Base-by-base conservation (phyloP, 805 yeast genomes). In the Teunomyces stri region DNA sequence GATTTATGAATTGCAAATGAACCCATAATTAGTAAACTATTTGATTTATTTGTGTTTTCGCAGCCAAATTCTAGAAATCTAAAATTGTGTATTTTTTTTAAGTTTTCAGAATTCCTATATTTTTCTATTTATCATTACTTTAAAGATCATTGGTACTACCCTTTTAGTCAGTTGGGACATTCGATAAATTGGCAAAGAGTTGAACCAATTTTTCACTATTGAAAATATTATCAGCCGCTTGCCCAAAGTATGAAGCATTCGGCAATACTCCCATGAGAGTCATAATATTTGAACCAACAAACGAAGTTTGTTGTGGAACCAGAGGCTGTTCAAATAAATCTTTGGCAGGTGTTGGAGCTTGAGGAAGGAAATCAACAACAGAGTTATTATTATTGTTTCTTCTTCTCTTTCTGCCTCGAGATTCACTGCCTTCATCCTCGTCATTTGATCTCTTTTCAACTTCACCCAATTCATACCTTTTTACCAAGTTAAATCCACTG, bases 121-220 rank as follows among this genome's bases (percentile, higher is more conserved):
- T 38, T 39, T 39, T 25, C 34, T 31, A 31, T 39, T 25, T 29
- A 39, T 37, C 40, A 22, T 37, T 36, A 36, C 29, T 21, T 12
- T 39, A 27, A 25, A 39, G 21, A 20, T 13, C 27, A 13, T 38
- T 12, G 13, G 21, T 22, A 37, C 13, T 13, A 11, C 20, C 20
- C 12, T 7, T 3, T 44, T 43, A 48, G 13, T 42, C 45, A 39
- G 37, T 39, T 13, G 55, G 52, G 20, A 64, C 57, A 45, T 63
- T 62, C 5, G 68, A 61, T 37, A 69, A 51, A 47, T 66, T 61
- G 29, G 64, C 62, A 43, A 64, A 66, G 43, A 72, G 52, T 46
- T 70, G 70, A 7, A 79, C 82, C 42, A 85, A 66, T 53, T 79
- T 81, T 13, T 69, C 69, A 21, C 79, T 66, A 61, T 82, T 80